phyloP scores from a whole-genome alignment of 345 rosid species.

The Clausena lansium region DNA sequence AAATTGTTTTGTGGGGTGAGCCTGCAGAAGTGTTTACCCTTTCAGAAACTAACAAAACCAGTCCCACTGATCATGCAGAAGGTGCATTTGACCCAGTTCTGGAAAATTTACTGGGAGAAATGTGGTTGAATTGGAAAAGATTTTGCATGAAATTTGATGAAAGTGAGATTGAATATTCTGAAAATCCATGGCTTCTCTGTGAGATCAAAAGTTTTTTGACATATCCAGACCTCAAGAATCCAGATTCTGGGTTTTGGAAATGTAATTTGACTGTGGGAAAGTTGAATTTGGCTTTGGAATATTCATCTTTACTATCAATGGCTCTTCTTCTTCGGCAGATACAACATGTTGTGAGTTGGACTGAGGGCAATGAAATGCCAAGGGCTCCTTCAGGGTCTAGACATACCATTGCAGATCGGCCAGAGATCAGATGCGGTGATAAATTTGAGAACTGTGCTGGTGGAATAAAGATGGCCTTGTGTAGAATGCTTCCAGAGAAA shows the following conservation, averaged over 20 bases:
- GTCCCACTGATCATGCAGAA: conserved; percentile 32
- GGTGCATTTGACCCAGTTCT: conserved; percentile 33
- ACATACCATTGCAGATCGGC: conserved; percentile 28
- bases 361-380: conserved; percentile 25
- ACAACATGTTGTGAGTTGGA: conserved; percentile 39
- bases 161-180: conserved; percentile 40
- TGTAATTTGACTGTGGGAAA: conserved; percentile 66
- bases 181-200: conserved; percentile 62
- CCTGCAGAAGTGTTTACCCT: conserved; percentile 47
- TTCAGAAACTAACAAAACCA: conserved; percentile 30
- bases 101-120: conserved; percentile 48
- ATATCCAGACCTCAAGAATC: conserved; percentile 38
- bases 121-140: conserved; percentile 67
- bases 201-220: conserved; percentile 55
- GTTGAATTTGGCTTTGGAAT: conserved; percentile 50
- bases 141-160: conserved; percentile 42
- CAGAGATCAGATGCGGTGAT: conserved; percentile 34
- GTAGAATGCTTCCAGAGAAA: conserved; percentile 62
- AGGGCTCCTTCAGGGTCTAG: conserved; percentile 31
- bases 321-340: conserved; percentile 59
- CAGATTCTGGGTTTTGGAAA: conserved; percentile 55
- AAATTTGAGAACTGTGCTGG: conserved; percentile 36
- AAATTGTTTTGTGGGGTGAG: conserved; percentile 53
- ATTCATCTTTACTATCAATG: conserved; percentile 50
- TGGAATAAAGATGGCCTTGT: conserved; percentile 42